Evolutionary conservation across 2,329 filamentous ascomycete genomes (phyloP).

Genomic region (Pyrenochaeta sp.): DNA sequence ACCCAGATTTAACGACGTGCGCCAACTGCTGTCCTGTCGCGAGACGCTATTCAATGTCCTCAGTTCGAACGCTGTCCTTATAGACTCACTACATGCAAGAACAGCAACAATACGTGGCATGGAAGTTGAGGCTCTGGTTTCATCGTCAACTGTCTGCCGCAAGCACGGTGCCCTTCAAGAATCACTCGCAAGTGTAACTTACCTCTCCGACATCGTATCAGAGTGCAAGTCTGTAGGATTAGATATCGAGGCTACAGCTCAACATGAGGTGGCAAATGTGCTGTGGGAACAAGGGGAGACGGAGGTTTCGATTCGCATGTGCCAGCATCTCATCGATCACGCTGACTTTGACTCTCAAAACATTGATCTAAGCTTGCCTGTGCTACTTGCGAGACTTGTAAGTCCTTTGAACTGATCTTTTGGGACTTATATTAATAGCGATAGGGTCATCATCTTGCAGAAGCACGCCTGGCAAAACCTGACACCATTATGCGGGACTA

Average conservation of each 20-base stretch:
- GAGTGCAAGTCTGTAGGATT: slow-evolving; percentile 76
- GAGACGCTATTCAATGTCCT: slow-evolving; percentile 84
- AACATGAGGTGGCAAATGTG: slow-evolving; percentile 85
- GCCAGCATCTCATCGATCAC: slow-evolving; percentile 69
- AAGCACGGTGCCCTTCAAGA: slow-evolving; percentile 86
- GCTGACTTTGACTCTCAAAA: slow-evolving; percentile 42
- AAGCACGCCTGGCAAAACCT: slow-evolving; percentile 89
- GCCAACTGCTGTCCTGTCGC: slow-evolving; percentile 81
- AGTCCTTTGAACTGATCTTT: slow-evolving; percentile 10
- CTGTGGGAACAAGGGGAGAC: slow-evolving; percentile 95
- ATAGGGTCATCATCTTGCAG: slow-evolving; percentile 83
- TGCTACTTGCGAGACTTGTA: slow-evolving; percentile 83
- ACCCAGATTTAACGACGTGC: slow-evolving; percentile 76
- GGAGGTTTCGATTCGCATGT: slow-evolving; percentile 85
- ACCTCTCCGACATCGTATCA: slow-evolving; percentile 78
- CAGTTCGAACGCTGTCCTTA: slow-evolving; percentile 72
- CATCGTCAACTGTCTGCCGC: slow-evolving; percentile 77
- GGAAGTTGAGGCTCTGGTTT: slow-evolving; percentile 79
- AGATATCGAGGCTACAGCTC: slow-evolving; percentile 77
- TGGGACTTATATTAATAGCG: slow-evolving; percentile 27
- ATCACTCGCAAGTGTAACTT: slow-evolving; percentile 83
- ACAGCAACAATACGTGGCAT: slow-evolving; percentile 71
- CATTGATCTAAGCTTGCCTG: slow-evolving; percentile 56
- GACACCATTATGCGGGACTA: slow-evolving; percentile 90
- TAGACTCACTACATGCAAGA: slow-evolving; percentile 68